These are phyloP conservation scores for Daldinia eschscholtzii DNA, from an alignment of 2,329 filamentous ascomycete genomes.

Conservation along the genomic window DNA sequence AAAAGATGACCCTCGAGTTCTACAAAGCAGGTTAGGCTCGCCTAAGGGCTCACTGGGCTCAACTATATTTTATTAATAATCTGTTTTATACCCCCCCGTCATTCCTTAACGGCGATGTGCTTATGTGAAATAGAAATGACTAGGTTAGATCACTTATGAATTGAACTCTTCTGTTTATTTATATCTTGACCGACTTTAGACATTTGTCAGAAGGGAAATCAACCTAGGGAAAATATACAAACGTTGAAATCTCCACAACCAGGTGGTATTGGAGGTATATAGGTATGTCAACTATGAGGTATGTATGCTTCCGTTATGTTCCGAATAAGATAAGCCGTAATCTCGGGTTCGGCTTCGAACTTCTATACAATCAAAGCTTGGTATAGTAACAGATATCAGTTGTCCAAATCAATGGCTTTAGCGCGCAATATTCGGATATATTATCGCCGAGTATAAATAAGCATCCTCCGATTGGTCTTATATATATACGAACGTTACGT, in stretches of 20 bases:
- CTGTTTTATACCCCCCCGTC: neutral
- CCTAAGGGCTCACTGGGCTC: no score
- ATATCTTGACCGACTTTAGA: slow-evolving; percentile 1
- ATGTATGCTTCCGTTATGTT: neutral
- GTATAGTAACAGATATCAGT: neutral
- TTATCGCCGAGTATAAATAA: slow-evolving; percentile 1
- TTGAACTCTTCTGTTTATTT: neutral
- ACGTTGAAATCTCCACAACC: neutral
- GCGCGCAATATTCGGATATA: neutral
- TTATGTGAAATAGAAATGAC: neutral
- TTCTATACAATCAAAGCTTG: no score
- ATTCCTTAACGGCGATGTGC: neutral
- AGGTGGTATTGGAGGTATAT: neutral
- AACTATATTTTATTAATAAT: slow-evolving; percentile 28
- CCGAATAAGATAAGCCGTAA: neutral
- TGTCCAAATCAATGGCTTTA: neutral
- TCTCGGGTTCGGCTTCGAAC: neutral
- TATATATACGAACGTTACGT: neutral
- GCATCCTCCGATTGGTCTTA: neutral
- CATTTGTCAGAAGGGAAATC: neutral
- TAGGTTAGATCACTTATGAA: neutral
- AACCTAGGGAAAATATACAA: neutral
- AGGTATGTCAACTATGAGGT: neutral
- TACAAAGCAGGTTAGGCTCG: slow-evolving; percentile 10
- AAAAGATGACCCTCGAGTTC: slow-evolving; percentile 39